phyloP scores from a whole-genome alignment of 495 filamentous ascomycete genomes.

The Echria macrotheca region DNA sequence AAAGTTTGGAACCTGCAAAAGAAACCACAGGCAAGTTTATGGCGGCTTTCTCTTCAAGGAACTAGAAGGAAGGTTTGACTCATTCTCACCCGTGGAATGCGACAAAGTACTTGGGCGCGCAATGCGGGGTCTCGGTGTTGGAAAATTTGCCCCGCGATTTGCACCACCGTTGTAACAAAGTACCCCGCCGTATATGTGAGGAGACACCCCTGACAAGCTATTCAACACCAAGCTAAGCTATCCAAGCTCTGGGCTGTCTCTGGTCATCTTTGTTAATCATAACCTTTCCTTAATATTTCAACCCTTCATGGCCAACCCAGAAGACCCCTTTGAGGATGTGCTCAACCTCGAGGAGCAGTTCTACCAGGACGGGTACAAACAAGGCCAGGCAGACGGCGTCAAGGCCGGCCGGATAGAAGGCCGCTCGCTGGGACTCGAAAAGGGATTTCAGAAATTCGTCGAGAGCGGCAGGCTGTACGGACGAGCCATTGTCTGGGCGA shows the following conservation, averaged over 20 bases:
- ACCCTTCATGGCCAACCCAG: slow-evolving; percentile 1
- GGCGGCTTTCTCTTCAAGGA: background rate
- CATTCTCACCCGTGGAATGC: slow-evolving; percentile 8
- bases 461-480: slow-evolving; percentile 77
- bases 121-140: slow-evolving; percentile 7
- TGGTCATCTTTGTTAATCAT: too few species aligned
- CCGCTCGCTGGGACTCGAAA: slow-evolving; percentile 80
- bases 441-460: slow-evolving; percentile 86
- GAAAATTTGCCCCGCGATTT: slow-evolving; percentile 17
- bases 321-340: slow-evolving; percentile 64
- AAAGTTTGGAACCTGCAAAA: too few species aligned
- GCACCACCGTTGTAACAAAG: background rate
- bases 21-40: too few species aligned
- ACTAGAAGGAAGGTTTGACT: slow-evolving; percentile 4
- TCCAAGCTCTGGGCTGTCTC: too few species aligned
- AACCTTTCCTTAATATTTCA: too few species aligned
- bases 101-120: background rate
- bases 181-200: slow-evolving; percentile 7
- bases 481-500: slow-evolving; percentile 74
- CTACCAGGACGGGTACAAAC: slow-evolving; percentile 75
- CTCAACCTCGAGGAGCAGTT: slow-evolving; percentile 77
- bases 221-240: too few species aligned
- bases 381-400: slow-evolving; percentile 73
- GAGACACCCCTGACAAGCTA: too few species aligned
- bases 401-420: slow-evolving; percentile 80